Evolutionary conservation across 2,329 filamentous ascomycete species (phyloP).

Genomic region (Talaromyces amestolkiae): DNA sequence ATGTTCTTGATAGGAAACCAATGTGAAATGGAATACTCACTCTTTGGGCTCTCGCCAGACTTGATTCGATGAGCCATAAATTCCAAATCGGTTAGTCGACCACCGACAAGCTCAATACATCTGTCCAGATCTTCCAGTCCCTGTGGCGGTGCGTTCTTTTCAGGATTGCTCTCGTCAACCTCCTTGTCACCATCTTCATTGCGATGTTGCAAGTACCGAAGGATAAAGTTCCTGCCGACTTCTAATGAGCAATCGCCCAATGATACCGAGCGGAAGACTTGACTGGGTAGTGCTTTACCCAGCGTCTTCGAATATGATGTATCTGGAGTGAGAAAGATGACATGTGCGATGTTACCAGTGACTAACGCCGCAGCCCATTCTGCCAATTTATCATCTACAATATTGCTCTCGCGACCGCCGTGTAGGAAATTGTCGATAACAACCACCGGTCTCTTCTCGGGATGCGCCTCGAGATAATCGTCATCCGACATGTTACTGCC

Average conservation of each 20-base stretch:
- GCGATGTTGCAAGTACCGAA: conserved; percentile 63
- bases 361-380: conserved; percentile 89
- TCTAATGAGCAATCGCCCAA: conserved; percentile 83
- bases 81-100: conserved; percentile 91
- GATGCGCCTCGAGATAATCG: conserved; percentile 85
- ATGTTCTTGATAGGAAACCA: not conserved
- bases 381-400: conserved; percentile 73
- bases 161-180: conserved; percentile 36
- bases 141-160: conserved; percentile 34
- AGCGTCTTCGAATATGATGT: conserved; percentile 84
- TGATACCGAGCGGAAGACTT: conserved; percentile 82
- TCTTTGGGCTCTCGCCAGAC: conserved; percentile 75
- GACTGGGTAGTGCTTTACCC: conserved; percentile 81
- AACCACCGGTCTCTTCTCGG: conserved; percentile 76
- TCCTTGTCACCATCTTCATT: conserved; percentile 30
- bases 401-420: conserved; percentile 64
- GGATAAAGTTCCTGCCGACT: conserved; percentile 85
- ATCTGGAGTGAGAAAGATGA: conserved; percentile 90
- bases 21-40: conserved; percentile 24
- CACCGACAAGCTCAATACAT: conserved; percentile 79
- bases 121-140: conserved; percentile 72
- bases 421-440: conserved; percentile 91
- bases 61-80: conserved; percentile 88
- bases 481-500: conserved; percentile 73
- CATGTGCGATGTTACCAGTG: conserved; percentile 84